phyloP scores from a whole-genome alignment of 495 filamentous ascomycete species.

The Wilcoxina mikolae region DNA sequence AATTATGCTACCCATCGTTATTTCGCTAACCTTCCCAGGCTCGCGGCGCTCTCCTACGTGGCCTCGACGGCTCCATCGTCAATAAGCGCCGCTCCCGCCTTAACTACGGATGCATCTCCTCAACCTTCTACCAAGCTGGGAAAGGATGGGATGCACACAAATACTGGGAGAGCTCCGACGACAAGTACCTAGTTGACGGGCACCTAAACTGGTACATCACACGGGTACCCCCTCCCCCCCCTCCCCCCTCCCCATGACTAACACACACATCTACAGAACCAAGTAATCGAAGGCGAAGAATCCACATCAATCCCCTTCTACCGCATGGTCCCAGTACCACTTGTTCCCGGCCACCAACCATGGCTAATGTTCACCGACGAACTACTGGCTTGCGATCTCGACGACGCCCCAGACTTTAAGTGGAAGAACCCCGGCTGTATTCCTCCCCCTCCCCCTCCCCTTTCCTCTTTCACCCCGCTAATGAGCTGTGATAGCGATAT shows the following conservation, averaged over 20 bases:
- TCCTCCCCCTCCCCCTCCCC: neutral
- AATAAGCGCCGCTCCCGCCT: conserved; percentile 9
- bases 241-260: neutral
- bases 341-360: neutral
- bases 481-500: neutral
- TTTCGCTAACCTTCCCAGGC: too few relatives aligned
- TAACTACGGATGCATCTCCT: neutral
- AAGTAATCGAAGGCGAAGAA: neutral
- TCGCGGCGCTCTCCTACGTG: conserved; percentile 18
- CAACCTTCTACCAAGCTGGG: neutral
- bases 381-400: neutral
- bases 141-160: neutral
- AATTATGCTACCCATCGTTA: too few relatives aligned
- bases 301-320: neutral
- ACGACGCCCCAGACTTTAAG: neutral
- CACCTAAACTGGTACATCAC: neutral
- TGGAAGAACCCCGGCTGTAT: neutral
- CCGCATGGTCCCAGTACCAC: neutral
- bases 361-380: neutral
- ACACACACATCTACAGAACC: neutral
- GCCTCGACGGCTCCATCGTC: conserved; percentile 17
- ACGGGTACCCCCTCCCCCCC: neutral
- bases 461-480: neutral
- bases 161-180: neutral
- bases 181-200: neutral